A percentile compares a stretch with the other conserved stretches of the same genome.
Conservation (phyloP, 2,329 filamentous ascomycete species). For the Colletotrichum horii region DNA sequence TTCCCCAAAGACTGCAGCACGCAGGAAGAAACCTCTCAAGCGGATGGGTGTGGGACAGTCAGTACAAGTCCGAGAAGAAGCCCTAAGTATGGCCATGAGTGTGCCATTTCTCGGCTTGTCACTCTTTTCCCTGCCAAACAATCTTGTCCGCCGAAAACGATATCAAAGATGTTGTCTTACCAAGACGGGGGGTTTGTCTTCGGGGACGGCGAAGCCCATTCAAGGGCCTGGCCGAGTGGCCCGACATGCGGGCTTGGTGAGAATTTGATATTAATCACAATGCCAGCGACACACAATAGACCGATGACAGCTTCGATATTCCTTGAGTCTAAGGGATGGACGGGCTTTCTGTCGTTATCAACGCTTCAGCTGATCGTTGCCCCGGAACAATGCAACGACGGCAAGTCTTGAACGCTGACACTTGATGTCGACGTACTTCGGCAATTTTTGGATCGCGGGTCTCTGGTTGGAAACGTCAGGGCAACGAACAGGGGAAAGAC, state of each 20-base stretch:
- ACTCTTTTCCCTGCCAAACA: neutral
- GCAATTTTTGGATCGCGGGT: too few species aligned
- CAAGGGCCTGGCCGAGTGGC: neutral
- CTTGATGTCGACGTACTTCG: too few species aligned
- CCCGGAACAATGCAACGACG: too few species aligned
- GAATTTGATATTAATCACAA: neutral
- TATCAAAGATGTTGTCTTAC: neutral
- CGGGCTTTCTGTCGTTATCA: too few species aligned
- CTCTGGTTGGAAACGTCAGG: too few species aligned
- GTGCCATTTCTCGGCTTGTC: neutral
- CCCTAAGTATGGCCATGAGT: neutral
- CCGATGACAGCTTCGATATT: neutral
- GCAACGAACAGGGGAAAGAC: too few species aligned
- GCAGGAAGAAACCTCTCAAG: too few species aligned
- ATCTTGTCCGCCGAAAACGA: neutral
- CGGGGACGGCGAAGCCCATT: neutral
- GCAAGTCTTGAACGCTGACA: too few species aligned
- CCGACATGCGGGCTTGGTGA: neutral
- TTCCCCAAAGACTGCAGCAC: neutral
- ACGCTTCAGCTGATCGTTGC: too few species aligned
- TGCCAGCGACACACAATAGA: neutral
- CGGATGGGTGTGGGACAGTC: too few species aligned
- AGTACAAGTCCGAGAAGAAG: neutral
- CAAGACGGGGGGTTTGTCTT: neutral
- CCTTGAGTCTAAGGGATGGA: too few species aligned